These are phyloP conservation scores for Vinca minor DNA, from an alignment of 257 asterid genomes.

Conservation along the genomic window DNA sequence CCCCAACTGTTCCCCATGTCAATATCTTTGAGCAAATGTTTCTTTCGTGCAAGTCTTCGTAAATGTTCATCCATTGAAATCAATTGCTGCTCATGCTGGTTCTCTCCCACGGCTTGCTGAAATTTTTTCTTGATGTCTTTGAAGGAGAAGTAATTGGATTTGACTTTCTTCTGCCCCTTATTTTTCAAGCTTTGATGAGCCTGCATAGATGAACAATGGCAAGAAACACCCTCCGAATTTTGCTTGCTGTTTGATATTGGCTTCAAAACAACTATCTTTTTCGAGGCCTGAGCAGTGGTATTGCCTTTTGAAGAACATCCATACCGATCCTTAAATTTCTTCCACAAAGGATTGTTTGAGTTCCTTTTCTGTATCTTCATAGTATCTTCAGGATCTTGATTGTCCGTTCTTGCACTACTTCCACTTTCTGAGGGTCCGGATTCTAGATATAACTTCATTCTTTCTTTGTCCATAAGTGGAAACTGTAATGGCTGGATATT, in stretches of 20 bases:
- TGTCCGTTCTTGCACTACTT: slow-evolving; percentile 1
- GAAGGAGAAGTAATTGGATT: slow-evolving; percentile 38
- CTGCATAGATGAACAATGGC: slow-evolving; percentile 48
- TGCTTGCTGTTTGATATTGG: slow-evolving; percentile 30
- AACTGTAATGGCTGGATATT: slow-evolving; percentile 16
- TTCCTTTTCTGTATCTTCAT: slow-evolving; percentile 12
- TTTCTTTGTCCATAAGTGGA: slow-evolving; percentile 15
- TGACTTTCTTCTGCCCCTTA: slow-evolving; percentile 24
- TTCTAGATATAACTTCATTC: slow-evolving; percentile 12
- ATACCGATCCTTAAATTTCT: slow-evolving; percentile 17
- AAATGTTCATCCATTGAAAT: slow-evolving; percentile 10
- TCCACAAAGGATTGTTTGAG: slow-evolving; percentile 7
- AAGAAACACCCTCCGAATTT: slow-evolving; percentile 22
- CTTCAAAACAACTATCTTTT: slow-evolving; percentile 48
- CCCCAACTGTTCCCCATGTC: neutral
- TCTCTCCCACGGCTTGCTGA: slow-evolving; percentile 42
- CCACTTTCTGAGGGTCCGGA: slow-evolving; percentile 12
- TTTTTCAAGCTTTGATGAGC: slow-evolving; percentile 17
- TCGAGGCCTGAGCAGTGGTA: slow-evolving; percentile 20
- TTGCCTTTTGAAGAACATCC: slow-evolving; percentile 16
- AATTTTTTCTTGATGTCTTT: slow-evolving; percentile 51
- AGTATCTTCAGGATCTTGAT: slow-evolving; percentile 11
- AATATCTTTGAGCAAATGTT: slow-evolving; percentile 3
- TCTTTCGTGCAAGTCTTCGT: slow-evolving; percentile 7
- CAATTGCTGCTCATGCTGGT: slow-evolving; percentile 17